These are phyloP conservation scores for Candida sp. DNA, from an alignment of 1,139 yeast species.

Conservation along the genomic window DNA sequence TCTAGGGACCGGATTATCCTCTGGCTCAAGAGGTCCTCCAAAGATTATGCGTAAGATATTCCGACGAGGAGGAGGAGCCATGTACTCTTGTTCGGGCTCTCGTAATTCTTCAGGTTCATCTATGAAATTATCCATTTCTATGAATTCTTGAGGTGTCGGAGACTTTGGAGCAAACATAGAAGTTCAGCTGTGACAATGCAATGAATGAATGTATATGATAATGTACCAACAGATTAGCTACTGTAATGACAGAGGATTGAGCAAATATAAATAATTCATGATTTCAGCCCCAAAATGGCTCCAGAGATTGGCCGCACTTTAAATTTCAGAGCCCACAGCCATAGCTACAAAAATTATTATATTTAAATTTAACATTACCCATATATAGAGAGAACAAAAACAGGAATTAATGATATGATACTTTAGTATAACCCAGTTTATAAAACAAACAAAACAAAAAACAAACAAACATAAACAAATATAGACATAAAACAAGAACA, in stretches of 20 bases:
- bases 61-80: neutral
- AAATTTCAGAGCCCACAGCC: neutral
- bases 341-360: neutral
- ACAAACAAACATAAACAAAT: neutral
- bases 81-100: neutral
- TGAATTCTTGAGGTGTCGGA: neutral
- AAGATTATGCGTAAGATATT: constrained; percentile 20
- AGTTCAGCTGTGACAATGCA: neutral
- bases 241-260: no score
- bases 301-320: neutral
- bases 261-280: no score
- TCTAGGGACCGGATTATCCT: constrained; percentile 46
- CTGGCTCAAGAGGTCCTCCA: constrained; percentile 51
- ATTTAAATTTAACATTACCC: constrained; percentile 1
- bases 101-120: neutral
- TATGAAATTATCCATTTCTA: neutral
- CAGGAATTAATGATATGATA: neutral
- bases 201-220: no score
- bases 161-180: neutral
- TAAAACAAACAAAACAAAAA: neutral
- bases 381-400: constrained; percentile 1
- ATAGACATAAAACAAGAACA: neutral
- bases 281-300: no score
- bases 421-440: constrained; percentile 2
- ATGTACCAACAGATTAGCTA: no score